Evolutionary conservation across 306 rosid species (phyloP), one percentile per base, ranked within the genome.

Genomic region (Trifolium subterraneum): DNA sequence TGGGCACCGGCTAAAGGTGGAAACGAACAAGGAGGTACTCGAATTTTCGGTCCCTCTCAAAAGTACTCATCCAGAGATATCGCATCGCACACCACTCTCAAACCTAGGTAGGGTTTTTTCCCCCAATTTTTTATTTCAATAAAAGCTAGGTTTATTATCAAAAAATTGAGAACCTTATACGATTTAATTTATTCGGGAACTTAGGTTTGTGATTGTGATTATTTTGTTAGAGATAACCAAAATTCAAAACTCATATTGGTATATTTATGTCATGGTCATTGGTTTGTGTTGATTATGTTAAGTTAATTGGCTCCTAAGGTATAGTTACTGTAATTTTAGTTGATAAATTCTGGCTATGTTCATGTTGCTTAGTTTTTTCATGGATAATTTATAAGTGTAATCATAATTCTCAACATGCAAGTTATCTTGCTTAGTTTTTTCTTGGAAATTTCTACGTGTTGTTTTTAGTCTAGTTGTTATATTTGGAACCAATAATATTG

Each of bases 1-100:
- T 94, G 98, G 97, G 98, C 98, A 19, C 97, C 98, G 14, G 98
- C 98, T 0, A 94, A 94, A 81, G 98, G 98, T 67, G 98, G 98
- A 22, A 86, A 91, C 64, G 98, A 94, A 48, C 98, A 94, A 87
- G 98, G 98, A 1, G 98, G 98, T 47, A 84, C 97, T 29, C 88
- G 97, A 74, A 91, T 94, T 69, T 94, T 94, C 23, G 97, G 98
- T 19, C 98, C 98, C 3, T 94, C 98, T 1, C 98, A 94, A 29
- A 94, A 94, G 66, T 94, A 88, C 75, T 94, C 98, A 0, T 94
- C 98, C 2, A 83, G 97, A 75, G 98, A 94, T 68, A 80, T 94
- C 44, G 98, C 98, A 1, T 56, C 98, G 3, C 98, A 94, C 70
- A 94, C 98, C 9, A 80, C 84, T 66, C 79, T 94, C 16, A 94